Evolutionary conservation across 139 green algal genomes (phyloP), one percentile per base, ranked within the genome.

Genomic region (Coccomyxa sp.): DNA sequence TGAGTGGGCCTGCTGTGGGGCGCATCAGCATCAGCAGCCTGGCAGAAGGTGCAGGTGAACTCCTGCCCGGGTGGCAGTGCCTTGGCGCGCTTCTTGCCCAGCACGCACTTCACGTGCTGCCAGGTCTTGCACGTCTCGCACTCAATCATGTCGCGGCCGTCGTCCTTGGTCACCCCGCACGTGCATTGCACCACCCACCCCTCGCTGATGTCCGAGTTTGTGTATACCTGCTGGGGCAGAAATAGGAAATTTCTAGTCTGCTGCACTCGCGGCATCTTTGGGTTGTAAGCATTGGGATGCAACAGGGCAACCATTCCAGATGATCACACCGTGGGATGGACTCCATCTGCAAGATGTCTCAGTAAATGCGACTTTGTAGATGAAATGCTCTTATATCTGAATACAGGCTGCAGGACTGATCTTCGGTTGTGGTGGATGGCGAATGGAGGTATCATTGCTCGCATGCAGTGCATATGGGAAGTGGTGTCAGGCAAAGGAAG

Each of bases 101-200:
- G 32, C n/a, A 60, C 25, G 68, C 83, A 86, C 16, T 27, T 28
- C 17, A 58, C 76, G 67, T 86, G 83, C 31, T 83, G 78, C 83
- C 83, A 86, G 3, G 68, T 67, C 51, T 83, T 81, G 68, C 83
- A 86, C 38, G 25, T 30, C 58, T 86, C 83, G 78, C 83, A 86
- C 83, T 86, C 83, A 10, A 82, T 27, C 83, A 86, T 83, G 13
- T 25, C 28, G 57, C 71, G 32, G 28, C 83, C 83, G 68, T 86
- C 83, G 66, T 86, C 79, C 9, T 81, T 67, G 0, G 51, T 81
- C 28, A 68, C 83, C 0, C 79, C 68, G 57, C 83, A 86, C 0
- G n/a, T 63, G 79, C 83, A 86, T 12, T 17, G 60, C 58, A 86
- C 83, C 63, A 31, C 14, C 58, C 57, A 71, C 51, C 57, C 78